Conservation (phyloP, 2,329 filamentous ascomycete genomes). For the Periconia sp. region DNA sequence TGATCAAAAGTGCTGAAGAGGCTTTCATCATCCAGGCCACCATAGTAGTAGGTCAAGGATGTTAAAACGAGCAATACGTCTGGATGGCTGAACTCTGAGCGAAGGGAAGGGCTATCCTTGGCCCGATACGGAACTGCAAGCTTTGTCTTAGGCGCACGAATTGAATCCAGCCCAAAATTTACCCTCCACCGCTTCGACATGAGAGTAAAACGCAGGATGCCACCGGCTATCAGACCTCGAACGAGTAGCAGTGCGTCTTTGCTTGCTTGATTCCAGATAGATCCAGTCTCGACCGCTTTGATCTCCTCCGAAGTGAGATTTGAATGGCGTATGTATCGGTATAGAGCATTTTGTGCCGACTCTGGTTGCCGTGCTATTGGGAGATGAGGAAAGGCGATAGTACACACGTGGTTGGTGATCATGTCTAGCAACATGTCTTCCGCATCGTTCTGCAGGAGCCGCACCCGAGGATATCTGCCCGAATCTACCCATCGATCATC, state of each 20-base stretch:
- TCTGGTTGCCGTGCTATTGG: slow-evolving; percentile 48
- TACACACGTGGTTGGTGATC: slow-evolving; percentile 49
- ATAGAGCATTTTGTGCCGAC: slow-evolving; percentile 39
- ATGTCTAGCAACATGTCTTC: slow-evolving; percentile 25
- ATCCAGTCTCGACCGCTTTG: slow-evolving; percentile 12
- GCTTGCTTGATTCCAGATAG: slow-evolving; percentile 47
- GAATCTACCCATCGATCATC: slow-evolving; percentile 18
- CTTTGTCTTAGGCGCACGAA: slow-evolving; percentile 58
- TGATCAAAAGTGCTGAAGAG: slow-evolving; percentile 56
- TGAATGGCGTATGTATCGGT: slow-evolving; percentile 53
- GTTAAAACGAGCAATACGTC: slow-evolving; percentile 71
- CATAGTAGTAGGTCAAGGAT: slow-evolving; percentile 71
- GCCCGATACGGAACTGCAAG: slow-evolving; percentile 67
- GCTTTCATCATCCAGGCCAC: slow-evolving; percentile 59
- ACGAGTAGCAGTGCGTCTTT: slow-evolving; percentile 55
- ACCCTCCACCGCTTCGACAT: slow-evolving; percentile 68
- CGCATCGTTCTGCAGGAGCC: slow-evolving; percentile 55
- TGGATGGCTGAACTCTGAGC: slow-evolving; percentile 72
- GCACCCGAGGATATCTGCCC: slow-evolving; percentile 55
- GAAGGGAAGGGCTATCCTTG: slow-evolving; percentile 67
- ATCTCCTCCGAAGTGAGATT: slow-evolving; percentile 41
- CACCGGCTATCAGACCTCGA: slow-evolving; percentile 62
- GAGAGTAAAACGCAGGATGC: slow-evolving; percentile 62
- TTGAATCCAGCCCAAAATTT: slow-evolving; percentile 64
- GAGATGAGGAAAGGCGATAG: slow-evolving; percentile 53